Percentiles rank a stretch among this genome's conserved stretches.
Evolutionary conservation across 2,329 filamentous ascomycete species (phyloP).

Genomic region (Karstenula rhodostoma): DNA sequence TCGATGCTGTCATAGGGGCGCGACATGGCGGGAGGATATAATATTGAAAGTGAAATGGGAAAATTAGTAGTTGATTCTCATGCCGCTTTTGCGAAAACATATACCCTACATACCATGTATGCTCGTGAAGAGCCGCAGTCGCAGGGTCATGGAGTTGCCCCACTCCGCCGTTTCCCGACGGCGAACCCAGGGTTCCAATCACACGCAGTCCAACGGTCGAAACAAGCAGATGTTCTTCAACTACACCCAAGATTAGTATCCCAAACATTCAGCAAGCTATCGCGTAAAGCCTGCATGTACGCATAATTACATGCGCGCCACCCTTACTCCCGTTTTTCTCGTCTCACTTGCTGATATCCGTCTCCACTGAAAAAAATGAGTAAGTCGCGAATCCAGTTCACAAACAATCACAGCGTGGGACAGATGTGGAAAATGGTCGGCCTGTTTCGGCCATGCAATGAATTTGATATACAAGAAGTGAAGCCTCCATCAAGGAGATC

Average conservation of each 20-base stretch:
- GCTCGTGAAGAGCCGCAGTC: background rate
- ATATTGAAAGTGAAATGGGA: background rate
- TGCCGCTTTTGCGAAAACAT: background rate
- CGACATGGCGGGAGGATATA: constrained; percentile 18
- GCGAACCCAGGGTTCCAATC: background rate
- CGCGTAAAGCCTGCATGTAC: too few relatives aligned
- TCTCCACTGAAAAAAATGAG: background rate
- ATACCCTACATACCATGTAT: background rate
- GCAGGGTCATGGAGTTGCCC: background rate
- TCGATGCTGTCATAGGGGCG: constrained; percentile 27
- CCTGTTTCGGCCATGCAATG: constrained; percentile 3
- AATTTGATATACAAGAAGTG: constrained; percentile 11
- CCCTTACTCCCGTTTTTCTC: background rate
- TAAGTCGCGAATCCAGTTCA: background rate
- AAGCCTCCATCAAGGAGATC: constrained; percentile 9
- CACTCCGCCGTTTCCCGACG: constrained; percentile 10
- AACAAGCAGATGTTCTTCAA: background rate
- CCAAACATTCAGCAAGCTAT: too few relatives aligned
- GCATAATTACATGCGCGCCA: too few relatives aligned
- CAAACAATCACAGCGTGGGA: background rate
- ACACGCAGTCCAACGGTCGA: background rate
- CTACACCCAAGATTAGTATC: background rate
- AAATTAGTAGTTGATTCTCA: background rate
- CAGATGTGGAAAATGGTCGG: background rate
- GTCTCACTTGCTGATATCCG: background rate